A percentile compares a stretch with the other conserved stretches of the same genome.
Evolutionary conservation across 2,329 filamentous ascomycete genomes (phyloP).

Genomic region (Alternaria sp.): DNA sequence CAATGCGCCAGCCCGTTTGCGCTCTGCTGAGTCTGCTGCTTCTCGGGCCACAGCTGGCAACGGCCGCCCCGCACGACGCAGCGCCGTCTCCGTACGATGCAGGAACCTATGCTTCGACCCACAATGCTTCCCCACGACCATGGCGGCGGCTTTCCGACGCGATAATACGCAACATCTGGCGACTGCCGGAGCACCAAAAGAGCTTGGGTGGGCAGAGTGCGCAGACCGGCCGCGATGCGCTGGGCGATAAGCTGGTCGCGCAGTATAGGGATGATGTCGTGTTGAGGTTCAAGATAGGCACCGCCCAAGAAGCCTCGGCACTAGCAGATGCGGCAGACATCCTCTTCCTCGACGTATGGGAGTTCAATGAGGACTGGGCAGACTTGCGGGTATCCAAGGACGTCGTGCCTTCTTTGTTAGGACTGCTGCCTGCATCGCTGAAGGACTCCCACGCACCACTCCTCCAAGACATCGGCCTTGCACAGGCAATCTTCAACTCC

Average conservation of each 20-base stretch:
- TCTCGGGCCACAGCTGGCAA: constrained; percentile 35
- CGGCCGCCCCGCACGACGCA: constrained; percentile 45
- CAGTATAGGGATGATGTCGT: constrained; percentile 85
- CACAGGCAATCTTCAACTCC: constrained; percentile 78
- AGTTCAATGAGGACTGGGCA: constrained; percentile 80
- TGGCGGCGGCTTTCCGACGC: constrained; percentile 51
- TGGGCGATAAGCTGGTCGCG: constrained; percentile 44
- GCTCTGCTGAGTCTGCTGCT: constrained; percentile 43
- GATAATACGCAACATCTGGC: constrained; percentile 47
- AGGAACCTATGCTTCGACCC: constrained; percentile 17
- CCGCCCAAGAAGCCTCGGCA: constrained; percentile 71
- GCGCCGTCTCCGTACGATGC: constrained; percentile 23
- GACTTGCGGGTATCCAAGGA: constrained; percentile 83
- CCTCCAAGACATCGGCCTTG: constrained; percentile 75
- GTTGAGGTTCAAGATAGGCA: constrained; percentile 83
- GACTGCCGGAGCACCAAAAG: constrained; percentile 31
- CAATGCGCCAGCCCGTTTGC: constrained; percentile 44
- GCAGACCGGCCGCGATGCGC: constrained; percentile 5
- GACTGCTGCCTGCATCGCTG: constrained; percentile 78
- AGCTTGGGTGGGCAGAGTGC: constrained; percentile 4
- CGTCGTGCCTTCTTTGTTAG: constrained; percentile 79
- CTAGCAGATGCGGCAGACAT: constrained; percentile 77
- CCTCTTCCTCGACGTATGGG: constrained; percentile 91
- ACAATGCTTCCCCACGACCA: constrained; percentile 35
- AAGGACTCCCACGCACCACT: constrained; percentile 76